Evolutionary conservation across 1,139 yeast species (phyloP), one percentile per base, ranked within the genome.

Genomic region (Protomyces arabidopsidicola): DNA sequence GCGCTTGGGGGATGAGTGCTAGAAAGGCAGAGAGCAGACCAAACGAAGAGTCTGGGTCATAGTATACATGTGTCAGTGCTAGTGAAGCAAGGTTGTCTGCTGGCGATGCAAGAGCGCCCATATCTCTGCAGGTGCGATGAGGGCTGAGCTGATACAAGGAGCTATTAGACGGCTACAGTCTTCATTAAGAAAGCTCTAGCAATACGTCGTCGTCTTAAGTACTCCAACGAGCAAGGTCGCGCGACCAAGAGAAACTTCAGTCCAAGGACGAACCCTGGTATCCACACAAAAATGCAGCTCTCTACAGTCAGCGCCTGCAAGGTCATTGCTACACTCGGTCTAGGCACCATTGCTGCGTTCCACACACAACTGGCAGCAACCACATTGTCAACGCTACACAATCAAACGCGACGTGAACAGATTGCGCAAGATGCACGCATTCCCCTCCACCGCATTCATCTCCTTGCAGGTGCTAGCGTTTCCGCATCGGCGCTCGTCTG

Each of bases 1-100:
- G 79, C 56, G 86, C 83, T 60, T 91, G 87, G 1, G 98, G 98
- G n/a, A 87, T 77, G 45, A 93, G 79, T 18, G 97, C 87, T 64
- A 88, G 81, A 62, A 87, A 83, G 1, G 95, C 97, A 20, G 85
- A 78, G 0, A 82, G 70, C 51, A 83, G 73, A 1, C 96, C 86
- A 12, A 88, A 60, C 12, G 77, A 69, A 70, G 87, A 95, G 18
- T 77, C 75, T 2, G 90, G 87, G 68, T 88, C 86, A 72, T 90
- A 93, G 36, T 88, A 77, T 45, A 93, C 87, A 72, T 87, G 87
- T 0, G 98, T 90, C 71, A 87, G 64, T 14, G 61, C 65, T 22
- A 69, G 56, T 2, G 62, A 58, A 12, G 62, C 62, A 34, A 58
- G 55, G n/a, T 52, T 27, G 24, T 18, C 48, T 10, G 48, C 48